A percentile compares a stretch with the other conserved stretches of the same genome.
These are phyloP conservation scores for Saccharomyces pastorianus DNA, from an alignment of 1,139 yeast species.

Conservation along the genomic window DNA sequence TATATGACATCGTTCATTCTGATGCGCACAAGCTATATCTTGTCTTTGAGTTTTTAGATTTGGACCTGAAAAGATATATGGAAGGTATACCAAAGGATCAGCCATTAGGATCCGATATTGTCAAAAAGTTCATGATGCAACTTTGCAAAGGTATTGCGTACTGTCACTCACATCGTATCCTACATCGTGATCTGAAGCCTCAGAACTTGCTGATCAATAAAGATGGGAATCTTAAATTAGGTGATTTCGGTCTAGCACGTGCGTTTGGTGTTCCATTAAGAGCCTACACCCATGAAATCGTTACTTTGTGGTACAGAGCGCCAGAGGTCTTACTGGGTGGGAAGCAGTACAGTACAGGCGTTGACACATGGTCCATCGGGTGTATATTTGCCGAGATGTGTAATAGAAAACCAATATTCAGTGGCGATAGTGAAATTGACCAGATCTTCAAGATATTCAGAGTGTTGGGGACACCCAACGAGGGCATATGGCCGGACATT, in stretches of 20 bases:
- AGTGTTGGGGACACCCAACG: constrained; percentile 89
- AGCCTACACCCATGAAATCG: constrained; percentile 96
- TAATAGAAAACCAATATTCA: constrained; percentile 87
- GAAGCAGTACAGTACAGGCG: constrained; percentile 94
- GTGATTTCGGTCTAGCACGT: constrained; percentile 95
- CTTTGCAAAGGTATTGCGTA: constrained; percentile 86
- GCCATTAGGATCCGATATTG: constrained; percentile 83
- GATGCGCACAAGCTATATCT: constrained; percentile 89
- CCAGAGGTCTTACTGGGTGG: constrained; percentile 96
- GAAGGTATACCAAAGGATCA: constrained; percentile 88
- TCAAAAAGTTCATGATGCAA: constrained; percentile 89
- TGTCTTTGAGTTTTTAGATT: constrained; percentile 87
- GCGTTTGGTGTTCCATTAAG: constrained; percentile 96
- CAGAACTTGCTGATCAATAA: constrained; percentile 89
- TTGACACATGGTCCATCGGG: constrained; percentile 98
- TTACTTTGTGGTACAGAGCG: constrained; percentile 95
- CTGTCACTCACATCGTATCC: constrained; percentile 90
- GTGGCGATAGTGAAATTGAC: constrained; percentile 97
- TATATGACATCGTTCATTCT: constrained; percentile 93
- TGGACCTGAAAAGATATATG: constrained; percentile 95
- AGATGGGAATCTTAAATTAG: constrained; percentile 90
- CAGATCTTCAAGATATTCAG: constrained; percentile 93
- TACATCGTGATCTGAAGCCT: constrained; percentile 94
- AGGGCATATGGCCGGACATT: constrained; percentile 94
- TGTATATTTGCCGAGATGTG: constrained; percentile 99